Percentiles rank a stretch among this genome's conserved stretches.
phyloP scores from a whole-genome alignment of 1,284 basidiomycete genomes.

The Moniliella sp. region DNA sequence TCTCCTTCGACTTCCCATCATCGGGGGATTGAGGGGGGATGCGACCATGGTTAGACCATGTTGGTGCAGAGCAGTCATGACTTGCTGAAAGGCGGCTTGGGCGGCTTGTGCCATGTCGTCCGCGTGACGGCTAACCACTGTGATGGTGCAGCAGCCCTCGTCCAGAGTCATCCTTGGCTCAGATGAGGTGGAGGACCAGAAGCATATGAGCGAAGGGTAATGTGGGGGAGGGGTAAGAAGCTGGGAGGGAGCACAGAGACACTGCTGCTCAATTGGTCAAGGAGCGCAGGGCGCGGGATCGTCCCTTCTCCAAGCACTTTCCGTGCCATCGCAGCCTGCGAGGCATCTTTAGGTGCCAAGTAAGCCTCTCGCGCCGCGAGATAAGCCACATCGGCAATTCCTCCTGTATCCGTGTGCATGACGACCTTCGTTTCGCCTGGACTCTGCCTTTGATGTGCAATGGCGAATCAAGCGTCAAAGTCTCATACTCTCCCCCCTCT shows the following conservation, averaged over 20 bases:
- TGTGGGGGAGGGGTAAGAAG: no score
- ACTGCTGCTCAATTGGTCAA: background rate
- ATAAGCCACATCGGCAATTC: slow-evolving; percentile 27
- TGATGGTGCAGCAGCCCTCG: background rate
- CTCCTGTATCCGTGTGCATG: slow-evolving; percentile 17
- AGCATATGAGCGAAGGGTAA: no score
- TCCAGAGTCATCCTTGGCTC: no score
- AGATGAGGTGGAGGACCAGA: no score
- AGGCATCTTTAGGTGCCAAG: slow-evolving; percentile 11
- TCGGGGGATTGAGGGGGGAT: background rate
- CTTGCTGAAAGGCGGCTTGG: background rate
- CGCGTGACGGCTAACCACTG: background rate
- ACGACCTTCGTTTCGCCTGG: slow-evolving; percentile 40
- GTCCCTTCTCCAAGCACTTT: no score
- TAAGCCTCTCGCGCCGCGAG: slow-evolving; percentile 11
- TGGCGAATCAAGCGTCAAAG: slow-evolving; percentile 69
- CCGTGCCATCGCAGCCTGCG: background rate
- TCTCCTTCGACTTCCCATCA: background rate
- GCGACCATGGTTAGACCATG: background rate
- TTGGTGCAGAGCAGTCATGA: background rate
- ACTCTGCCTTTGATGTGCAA: slow-evolving; percentile 58
- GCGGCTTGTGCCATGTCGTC: background rate
- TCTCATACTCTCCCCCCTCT: slow-evolving; percentile 96
- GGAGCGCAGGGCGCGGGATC: no score
- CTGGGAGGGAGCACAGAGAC: no score